Evolutionary conservation across 1,284 basidiomycete species (phyloP), one percentile per base, ranked within the genome.

Genomic region (Apiotrichum akiyoshidainum): DNA sequence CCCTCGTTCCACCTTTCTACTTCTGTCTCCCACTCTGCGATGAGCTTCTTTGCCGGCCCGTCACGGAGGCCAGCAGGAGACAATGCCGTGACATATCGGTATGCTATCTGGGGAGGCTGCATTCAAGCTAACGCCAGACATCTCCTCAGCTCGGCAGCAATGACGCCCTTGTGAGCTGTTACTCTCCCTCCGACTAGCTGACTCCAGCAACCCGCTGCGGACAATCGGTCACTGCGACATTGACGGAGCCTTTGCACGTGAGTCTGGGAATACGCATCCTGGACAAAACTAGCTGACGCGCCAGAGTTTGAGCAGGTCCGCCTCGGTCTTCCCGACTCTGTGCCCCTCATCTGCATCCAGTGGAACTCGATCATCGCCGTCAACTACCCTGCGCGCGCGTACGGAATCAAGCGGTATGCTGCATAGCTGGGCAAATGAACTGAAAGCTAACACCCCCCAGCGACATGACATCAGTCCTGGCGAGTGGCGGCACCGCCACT

Each of bases 351-450:
- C 11, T 94, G 96, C 7, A 84, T 89, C 48, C 95, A 99, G 73
- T 99, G 96, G 96, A 85, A 90, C 53, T 79, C 80, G 17, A 76
- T 84, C 67, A 99, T 99, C 61, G 96, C 96, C 0, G 89, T 99
- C 63, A 96, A 94, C 77, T 99, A 99, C 73, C 88, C 92, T 4
- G 95, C 96, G 0, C 83, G 95, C 58, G 87, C 86, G 69, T 95
- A 83, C 68, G 94, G 88, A 4, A 94, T 99, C 69, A 90, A 89
- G 21, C 81, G 93, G 68, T 72, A 41, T 31, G 67, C 49, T 8
- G 17, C 42, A 16, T 33, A 33, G 22, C 33, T 19, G 19, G 26
- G 86, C 89, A 57, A 68, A 67, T 49, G 33, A 55, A n/a, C 13
- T 12, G 13, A 6, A 13, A 14, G 26, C 26, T n/a, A 31, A 14